phyloP scores from a whole-genome alignment of 768 basidiomycete genomes.

The Terana coerulea region DNA sequence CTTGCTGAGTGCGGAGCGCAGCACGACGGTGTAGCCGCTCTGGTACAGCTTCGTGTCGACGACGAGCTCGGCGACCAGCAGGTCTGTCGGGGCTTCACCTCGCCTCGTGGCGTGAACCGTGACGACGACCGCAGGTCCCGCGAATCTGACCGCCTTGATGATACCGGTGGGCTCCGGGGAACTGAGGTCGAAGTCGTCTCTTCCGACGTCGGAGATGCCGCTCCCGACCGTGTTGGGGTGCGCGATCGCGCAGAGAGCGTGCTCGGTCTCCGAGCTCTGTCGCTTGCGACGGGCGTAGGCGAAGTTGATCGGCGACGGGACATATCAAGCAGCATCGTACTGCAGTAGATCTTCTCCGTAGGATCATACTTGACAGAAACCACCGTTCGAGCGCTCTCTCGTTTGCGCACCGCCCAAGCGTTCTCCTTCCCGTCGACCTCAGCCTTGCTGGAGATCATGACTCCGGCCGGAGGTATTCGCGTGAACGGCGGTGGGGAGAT shows the following conservation, averaged over 20 bases:
- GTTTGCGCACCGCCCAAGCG: constrained; percentile 59
- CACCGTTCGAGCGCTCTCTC: constrained; percentile 56
- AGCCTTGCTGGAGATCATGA: constrained; percentile 54
- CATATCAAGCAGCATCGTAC: constrained; percentile 43
- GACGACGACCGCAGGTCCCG: constrained; percentile 39
- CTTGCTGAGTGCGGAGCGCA: constrained; percentile 43
- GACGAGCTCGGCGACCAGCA: constrained; percentile 74
- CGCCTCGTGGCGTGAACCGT: constrained; percentile 59
- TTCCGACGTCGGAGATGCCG: neutral
- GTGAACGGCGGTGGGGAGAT: constrained; percentile 63
- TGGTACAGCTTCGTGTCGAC: constrained; percentile 81
- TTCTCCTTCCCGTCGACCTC: constrained; percentile 39
- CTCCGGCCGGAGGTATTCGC: constrained; percentile 61
- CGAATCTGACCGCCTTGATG: constrained; percentile 31
- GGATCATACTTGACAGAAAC: constrained; percentile 52
- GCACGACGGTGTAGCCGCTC: constrained; percentile 59
- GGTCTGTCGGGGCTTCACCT: constrained; percentile 59
- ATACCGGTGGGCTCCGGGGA: constrained; percentile 7
- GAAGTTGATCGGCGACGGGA: constrained; percentile 18
- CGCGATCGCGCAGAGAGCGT: constrained; percentile 30
- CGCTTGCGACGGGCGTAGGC: constrained; percentile 22
- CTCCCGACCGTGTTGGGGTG: neutral
- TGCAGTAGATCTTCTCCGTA: constrained; percentile 47
- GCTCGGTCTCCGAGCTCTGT: constrained; percentile 40
- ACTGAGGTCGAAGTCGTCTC: neutral